phyloP scores from a whole-genome alignment of 768 basidiomycete genomes.

The Mycena chlorophos region DNA sequence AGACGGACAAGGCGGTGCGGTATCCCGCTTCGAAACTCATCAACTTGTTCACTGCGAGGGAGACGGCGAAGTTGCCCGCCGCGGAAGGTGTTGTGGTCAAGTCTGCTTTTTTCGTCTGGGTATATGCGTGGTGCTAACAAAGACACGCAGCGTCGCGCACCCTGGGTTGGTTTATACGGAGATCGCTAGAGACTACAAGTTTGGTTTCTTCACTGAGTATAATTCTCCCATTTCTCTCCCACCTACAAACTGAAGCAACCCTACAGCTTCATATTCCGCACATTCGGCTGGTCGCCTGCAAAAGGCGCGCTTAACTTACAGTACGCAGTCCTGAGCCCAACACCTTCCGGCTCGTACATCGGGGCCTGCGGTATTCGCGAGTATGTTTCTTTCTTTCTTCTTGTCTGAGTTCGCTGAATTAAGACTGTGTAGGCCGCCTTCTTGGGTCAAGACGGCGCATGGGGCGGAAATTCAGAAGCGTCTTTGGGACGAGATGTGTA shows the following conservation, averaged over 20 bases:
- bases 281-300: slow-evolving; percentile 3
- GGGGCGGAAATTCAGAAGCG: too few species aligned
- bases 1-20: neutral
- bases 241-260: neutral
- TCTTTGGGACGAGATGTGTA: too few species aligned
- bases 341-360: too few species aligned
- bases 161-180: slow-evolving; percentile 7
- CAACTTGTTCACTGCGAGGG: slow-evolving; percentile 3
- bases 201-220: neutral
- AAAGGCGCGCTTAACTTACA: slow-evolving; percentile 8
- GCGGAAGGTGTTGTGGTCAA: slow-evolving; percentile 8
- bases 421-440: too few species aligned
- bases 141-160: neutral
- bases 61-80: neutral
- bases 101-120: neutral
- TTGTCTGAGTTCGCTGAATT: too few species aligned
- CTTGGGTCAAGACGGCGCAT: too few species aligned
- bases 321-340: neutral
- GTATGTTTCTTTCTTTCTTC: too few species aligned
- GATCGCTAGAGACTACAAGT: neutral
- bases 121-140: neutral
- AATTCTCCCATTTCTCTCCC: neutral
- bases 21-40: slow-evolving; percentile 9
- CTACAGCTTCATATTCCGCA: neutral
- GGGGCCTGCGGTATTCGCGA: too few species aligned